These are phyloP conservation scores for Apophysomyces variabilis DNA, from an alignment of 371 early-diverging fungal species.

Conservation along the genomic window DNA sequence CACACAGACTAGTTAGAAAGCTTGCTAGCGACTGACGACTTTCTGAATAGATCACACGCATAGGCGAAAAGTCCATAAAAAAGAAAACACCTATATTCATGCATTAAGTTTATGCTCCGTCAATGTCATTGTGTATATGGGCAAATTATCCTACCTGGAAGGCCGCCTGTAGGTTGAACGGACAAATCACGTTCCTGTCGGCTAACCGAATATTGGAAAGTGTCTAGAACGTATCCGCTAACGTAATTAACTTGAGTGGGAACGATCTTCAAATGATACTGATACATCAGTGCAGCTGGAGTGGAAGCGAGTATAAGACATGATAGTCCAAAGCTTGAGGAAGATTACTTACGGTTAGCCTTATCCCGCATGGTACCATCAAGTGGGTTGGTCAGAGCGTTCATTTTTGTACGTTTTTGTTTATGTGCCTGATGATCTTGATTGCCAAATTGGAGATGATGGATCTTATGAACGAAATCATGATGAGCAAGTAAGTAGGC, in stretches of 20 bases:
- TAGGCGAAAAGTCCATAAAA: conserved; percentile 95
- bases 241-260: conserved; percentile 80
- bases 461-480: conserved; percentile 85
- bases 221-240: conserved; percentile 68
- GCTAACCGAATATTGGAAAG: conserved; percentile 95
- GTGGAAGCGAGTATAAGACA: background rate
- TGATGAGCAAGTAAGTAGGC: conserved; percentile 45
- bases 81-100: conserved; percentile 79
- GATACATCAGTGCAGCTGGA: conserved; percentile 64
- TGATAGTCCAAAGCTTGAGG: background rate
- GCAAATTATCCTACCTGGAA: conserved; percentile 55
- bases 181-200: conserved; percentile 69
- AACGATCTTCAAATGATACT: conserved; percentile 95
- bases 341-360: conserved; percentile 39
- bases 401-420: conserved; percentile 39
- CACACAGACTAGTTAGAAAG: conserved; percentile 90
- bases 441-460: conserved; percentile 84
- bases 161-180: conserved; percentile 41
- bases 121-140: background rate
- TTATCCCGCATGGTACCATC: conserved; percentile 63
- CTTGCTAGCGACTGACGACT: conserved; percentile 78
- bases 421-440: conserved; percentile 31
- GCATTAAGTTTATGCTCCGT: background rate
- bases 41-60: conserved; percentile 89
- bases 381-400: conserved; percentile 76